These are phyloP conservation scores for Avicennia marina DNA, from an alignment of 257 asterid species.

Conservation along the genomic window DNA sequence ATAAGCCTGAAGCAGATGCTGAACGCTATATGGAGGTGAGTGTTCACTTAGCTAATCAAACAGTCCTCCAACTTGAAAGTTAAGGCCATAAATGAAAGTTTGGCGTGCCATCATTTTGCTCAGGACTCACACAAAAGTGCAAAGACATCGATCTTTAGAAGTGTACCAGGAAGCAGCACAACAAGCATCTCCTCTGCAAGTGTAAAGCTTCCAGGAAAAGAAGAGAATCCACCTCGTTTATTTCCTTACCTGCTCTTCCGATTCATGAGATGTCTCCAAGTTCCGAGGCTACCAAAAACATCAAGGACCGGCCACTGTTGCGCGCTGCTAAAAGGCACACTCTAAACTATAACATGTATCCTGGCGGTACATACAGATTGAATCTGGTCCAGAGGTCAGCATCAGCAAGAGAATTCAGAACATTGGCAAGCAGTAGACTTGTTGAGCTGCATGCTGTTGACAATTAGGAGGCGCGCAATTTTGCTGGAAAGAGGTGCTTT, in stretches of 20 bases:
- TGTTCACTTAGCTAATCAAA: neutral
- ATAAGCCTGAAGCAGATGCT: conserved; percentile 23
- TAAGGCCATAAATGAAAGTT: too few species aligned
- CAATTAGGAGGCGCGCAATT: too few species aligned
- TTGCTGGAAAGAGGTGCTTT: too few species aligned
- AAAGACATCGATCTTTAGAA: conserved; percentile 33
- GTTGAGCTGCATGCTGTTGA: too few species aligned
- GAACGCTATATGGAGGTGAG: conserved; percentile 34
- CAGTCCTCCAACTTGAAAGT: too few species aligned
- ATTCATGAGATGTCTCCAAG: conserved; percentile 20
- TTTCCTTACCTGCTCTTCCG: conserved; percentile 16
- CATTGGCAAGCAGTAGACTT: conserved; percentile 29
- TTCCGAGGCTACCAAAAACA: conserved; percentile 31
- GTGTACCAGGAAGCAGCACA: conserved; percentile 53
- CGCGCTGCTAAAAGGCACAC: conserved; percentile 28
- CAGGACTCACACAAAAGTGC: conserved; percentile 38
- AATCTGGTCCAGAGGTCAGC: conserved; percentile 44
- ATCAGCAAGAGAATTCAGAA: conserved; percentile 45
- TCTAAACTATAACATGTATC: conserved; percentile 17
- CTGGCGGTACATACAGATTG: conserved; percentile 24
- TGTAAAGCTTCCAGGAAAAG: conserved; percentile 31
- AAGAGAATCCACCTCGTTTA: conserved; percentile 16
- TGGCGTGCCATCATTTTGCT: neutral
- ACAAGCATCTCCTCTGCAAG: conserved; percentile 49
- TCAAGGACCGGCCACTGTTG: conserved; percentile 39